Percentiles rank a stretch among this genome's conserved stretches.
Conservation (phyloP, 352 stramenopile genomes). For the Phytophthora sansomeana region DNA sequence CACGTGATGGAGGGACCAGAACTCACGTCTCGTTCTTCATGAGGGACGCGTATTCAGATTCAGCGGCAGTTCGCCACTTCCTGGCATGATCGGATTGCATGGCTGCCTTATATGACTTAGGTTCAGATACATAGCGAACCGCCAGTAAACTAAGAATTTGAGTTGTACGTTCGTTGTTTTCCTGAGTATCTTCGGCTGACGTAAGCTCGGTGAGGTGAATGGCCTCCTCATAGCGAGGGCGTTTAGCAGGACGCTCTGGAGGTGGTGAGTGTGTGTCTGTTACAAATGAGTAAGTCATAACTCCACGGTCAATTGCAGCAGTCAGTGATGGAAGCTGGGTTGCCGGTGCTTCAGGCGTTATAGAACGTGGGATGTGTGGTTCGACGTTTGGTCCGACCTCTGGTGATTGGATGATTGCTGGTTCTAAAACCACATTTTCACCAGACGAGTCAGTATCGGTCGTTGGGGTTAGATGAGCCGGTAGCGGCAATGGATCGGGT, state of each 20-base stretch:
- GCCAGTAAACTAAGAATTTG: background rate
- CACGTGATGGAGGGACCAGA: no score
- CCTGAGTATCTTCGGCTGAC: background rate
- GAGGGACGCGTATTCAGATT: no score
- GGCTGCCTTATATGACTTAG: background rate
- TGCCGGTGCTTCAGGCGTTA: no score
- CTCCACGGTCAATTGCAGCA: background rate
- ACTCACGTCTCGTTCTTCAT: no score
- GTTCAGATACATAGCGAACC: slow-evolving; percentile 7
- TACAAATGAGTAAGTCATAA: background rate
- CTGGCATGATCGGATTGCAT: no score
- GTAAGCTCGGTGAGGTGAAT: background rate
- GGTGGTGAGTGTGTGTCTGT: background rate
- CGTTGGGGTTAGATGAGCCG: no score
- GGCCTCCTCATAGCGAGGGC: background rate
- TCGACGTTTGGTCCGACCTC: no score
- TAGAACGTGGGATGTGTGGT: no score
- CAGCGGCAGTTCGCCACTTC: no score
- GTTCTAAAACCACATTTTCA: no score
- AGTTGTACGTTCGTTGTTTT: background rate
- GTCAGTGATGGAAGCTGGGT: background rate
- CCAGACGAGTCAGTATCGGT: no score
- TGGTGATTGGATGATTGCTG: no score
- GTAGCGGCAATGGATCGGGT: background rate
- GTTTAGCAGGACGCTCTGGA: background rate